A percentile compares a stretch with the other conserved stretches of the same genome.
Evolutionary conservation across 2,329 filamentous ascomycete species (phyloP).

Genomic region (Rosellinia necatrix): DNA sequence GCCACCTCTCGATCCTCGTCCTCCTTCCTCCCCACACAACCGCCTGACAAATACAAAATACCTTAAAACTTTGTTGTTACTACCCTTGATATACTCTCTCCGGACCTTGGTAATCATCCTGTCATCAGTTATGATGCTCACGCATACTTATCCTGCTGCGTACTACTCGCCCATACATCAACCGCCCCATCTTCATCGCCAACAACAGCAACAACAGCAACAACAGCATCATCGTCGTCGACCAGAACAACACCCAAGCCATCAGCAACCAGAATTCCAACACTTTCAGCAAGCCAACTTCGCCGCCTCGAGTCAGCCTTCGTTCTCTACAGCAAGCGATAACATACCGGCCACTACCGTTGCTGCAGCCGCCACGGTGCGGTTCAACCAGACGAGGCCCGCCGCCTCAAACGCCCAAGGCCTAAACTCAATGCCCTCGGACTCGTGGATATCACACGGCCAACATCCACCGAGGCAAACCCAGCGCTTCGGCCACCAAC

Average conservation of each 20-base stretch:
- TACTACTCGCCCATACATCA: conserved; percentile 35
- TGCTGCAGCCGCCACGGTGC: conserved; percentile 37
- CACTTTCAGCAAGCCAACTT: conserved; percentile 11
- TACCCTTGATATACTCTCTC: not conserved
- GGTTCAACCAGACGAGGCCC: conserved; percentile 30
- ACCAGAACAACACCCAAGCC: conserved; percentile 2
- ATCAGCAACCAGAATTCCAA: not conserved
- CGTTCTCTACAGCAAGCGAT: conserved; percentile 41
- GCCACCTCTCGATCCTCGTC: conserved; percentile 18
- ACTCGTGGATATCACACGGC: conserved; percentile 38
- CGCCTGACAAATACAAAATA: conserved; percentile 20
- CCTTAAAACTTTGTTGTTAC: conserved; percentile 5
- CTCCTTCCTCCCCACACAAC: conserved; percentile 19
- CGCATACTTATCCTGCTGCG: conserved; percentile 36
- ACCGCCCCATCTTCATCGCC: conserved; percentile 32
- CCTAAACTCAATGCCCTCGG: conserved; percentile 40
- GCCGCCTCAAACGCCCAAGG: conserved; percentile 29
- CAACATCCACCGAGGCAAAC: conserved; percentile 38
- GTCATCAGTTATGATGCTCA: conserved; percentile 40
- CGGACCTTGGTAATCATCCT: conserved; percentile 16
- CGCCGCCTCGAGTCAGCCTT: conserved; percentile 3
- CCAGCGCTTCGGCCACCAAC: conserved; percentile 54
- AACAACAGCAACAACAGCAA: conserved; percentile 34
- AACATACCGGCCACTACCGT: conserved; percentile 41
- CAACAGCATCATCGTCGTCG: conserved; percentile 23